phyloP scores from a whole-genome alignment of 1,139 yeast species.

The Debaryomyces psychrophilus region DNA sequence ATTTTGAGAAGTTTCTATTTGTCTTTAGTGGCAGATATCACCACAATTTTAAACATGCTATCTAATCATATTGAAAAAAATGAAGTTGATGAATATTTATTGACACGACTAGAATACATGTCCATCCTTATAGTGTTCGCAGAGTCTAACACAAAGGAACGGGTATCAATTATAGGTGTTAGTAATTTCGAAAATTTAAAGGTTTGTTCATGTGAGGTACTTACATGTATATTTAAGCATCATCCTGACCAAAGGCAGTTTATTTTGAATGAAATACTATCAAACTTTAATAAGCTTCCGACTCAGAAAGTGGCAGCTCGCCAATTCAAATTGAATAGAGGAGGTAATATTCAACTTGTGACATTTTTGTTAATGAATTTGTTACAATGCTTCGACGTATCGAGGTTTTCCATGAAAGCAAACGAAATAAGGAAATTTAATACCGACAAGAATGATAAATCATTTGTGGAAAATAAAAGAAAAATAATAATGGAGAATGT shows the following conservation, averaged over 20 bases:
- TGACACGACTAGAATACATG: constrained; percentile 57
- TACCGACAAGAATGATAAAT: constrained; percentile 10
- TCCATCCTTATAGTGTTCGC: constrained; percentile 42
- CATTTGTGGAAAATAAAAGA: constrained; percentile 13
- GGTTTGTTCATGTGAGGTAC: constrained; percentile 36
- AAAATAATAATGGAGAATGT: constrained; percentile 12
- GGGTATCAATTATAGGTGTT: constrained; percentile 17
- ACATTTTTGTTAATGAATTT: constrained; percentile 48
- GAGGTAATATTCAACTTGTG: constrained; percentile 51
- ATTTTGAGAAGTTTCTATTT: constrained; percentile 3
- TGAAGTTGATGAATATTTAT: constrained; percentile 45
- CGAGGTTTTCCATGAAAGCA: constrained; percentile 9
- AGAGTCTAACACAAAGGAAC: constrained; percentile 26
- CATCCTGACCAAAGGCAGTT: constrained; percentile 58
- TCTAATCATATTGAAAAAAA: constrained; percentile 20
- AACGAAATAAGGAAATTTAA: constrained; percentile 8
- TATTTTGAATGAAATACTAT: constrained; percentile 61
- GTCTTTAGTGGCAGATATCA: constrained; percentile 12
- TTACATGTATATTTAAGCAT: constrained; percentile 48
- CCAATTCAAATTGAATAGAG: constrained; percentile 46
- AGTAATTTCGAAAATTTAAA: constrained; percentile 31
- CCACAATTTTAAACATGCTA: constrained; percentile 15
- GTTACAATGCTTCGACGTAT: constrained; percentile 44
- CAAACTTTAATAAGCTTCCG: constrained; percentile 53
- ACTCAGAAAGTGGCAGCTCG: constrained; percentile 44